Percentiles rank a stretch among this genome's conserved stretches.
These are phyloP conservation scores for Eremothecium sinecaudum DNA, from an alignment of 1,139 yeast species.

Conservation along the genomic window DNA sequence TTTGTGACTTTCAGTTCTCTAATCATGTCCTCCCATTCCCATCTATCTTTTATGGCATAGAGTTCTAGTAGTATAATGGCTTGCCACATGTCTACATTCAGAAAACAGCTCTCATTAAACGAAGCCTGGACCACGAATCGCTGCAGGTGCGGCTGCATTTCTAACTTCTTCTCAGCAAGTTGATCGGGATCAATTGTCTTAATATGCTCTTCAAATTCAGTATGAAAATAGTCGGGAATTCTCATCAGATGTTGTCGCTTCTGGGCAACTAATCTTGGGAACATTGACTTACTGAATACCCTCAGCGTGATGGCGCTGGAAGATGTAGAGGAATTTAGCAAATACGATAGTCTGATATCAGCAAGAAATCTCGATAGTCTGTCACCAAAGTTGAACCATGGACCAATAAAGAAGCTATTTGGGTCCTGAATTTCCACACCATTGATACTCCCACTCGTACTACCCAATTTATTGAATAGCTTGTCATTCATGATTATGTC, in stretches of 20 bases:
- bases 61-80: conserved; percentile 6
- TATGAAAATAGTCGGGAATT: neutral
- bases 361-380: neutral
- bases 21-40: conserved; percentile 1
- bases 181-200: neutral
- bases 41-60: neutral
- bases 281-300: neutral
- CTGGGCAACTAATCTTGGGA: neutral
- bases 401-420: neutral
- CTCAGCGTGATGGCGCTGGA: neutral
- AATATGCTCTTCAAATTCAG: neutral
- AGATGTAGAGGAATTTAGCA: neutral
- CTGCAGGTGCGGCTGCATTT: conserved; percentile 6
- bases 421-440: neutral
- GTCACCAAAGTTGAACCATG: neutral
- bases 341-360: neutral
- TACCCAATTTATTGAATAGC: neutral
- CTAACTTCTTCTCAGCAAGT: neutral
- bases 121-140: conserved; percentile 4
- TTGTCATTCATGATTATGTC: conserved; percentile 1
- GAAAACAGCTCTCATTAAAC: neutral
- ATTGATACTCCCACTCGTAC: neutral
- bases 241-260: neutral
- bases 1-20: neutral
- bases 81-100: conserved; percentile 6